Conservation (phyloP, 306 rosid genomes). For the Datisca glomerata region DNA sequence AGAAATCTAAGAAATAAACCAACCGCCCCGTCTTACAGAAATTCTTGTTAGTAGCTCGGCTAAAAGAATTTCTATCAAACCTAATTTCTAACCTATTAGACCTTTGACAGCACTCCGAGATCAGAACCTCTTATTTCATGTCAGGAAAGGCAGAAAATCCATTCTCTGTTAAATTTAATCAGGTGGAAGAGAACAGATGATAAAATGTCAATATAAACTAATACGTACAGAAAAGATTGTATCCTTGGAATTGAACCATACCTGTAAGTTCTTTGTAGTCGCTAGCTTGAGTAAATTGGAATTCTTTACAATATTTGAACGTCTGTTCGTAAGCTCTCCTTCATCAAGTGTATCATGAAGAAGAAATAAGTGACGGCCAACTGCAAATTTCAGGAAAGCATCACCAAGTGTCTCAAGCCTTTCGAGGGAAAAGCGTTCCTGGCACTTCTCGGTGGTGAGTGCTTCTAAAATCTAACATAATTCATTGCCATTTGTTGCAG, state of each 20-base stretch:
- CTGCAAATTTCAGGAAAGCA: constrained; percentile 83
- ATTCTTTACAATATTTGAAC: constrained; percentile 65
- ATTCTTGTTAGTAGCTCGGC: too few relatives aligned
- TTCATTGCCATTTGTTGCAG: constrained; percentile 13
- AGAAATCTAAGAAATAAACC: too few relatives aligned
- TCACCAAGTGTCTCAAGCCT: constrained; percentile 98
- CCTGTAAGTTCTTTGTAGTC: constrained; percentile 67
- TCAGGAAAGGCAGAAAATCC: too few relatives aligned
- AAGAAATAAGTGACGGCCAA: constrained; percentile 71
- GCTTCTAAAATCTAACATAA: constrained; percentile 73
- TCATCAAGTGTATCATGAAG: constrained; percentile 55
- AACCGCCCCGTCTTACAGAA: too few relatives aligned
- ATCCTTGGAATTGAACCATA: constrained; percentile 16
- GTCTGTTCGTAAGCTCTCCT: constrained; percentile 72
- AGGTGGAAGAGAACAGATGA: too few relatives aligned
- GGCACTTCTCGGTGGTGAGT: constrained; percentile 88
- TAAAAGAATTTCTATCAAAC: too few relatives aligned
- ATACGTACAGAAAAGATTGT: too few relatives aligned
- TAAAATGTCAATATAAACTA: too few relatives aligned
- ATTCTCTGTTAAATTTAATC: too few relatives aligned
- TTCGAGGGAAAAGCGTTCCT: constrained; percentile 85
- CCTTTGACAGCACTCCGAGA: too few relatives aligned
- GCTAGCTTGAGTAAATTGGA: constrained; percentile 73
- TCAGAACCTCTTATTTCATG: too few relatives aligned
- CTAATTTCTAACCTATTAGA: too few relatives aligned